Base-by-base conservation (phyloP, 208 protist genomes). In the Borovskyia barvae region DNA sequence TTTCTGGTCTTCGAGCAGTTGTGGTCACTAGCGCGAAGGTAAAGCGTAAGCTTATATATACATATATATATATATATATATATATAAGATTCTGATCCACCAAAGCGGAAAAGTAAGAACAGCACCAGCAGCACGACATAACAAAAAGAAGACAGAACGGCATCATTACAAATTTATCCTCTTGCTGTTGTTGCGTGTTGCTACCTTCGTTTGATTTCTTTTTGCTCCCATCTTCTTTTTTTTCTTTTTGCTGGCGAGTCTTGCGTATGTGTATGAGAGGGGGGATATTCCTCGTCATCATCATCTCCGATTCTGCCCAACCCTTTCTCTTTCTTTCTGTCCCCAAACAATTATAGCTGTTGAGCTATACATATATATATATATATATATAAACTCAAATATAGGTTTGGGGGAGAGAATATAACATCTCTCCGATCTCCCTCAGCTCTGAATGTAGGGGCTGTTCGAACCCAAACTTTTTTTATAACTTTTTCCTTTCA, bases 401-500 rank as follows among this genome's bases (percentile, higher is more conserved):
- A 14, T 20, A 15, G 40, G 24, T 15, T 19, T n/a, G 17, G n/a
- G n/a, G n/a, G n/a, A n/a, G n/a, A n/a, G n/a, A n/a, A n/a, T n/a
- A n/a, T n/a, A n/a, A n/a, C n/a, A n/a, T n/a, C n/a, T n/a, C n/a
- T n/a, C n/a, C n/a, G n/a, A n/a, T n/a, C n/a, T n/a, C n/a, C n/a
- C n/a, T n/a, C n/a, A n/a, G n/a, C n/a, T n/a, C n/a, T n/a, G n/a
- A 25, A 19, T 45, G 5, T 20, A 45, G 40, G 6, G 8, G 17
- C 15, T 45, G 24, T 45, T 25, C 15, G 5, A 19, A 20, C 40
- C 17, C 17, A n/a, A 26, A 33, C 3, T 17, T 51, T 35, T 36
- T 51, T 51, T 30, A 39, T 51, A 24, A 15, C 37, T 51, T 36
- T 51, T 51, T 51, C 37, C 37, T 51, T 36, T 4, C 47, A 15